Conservation (phyloP, 2,329 filamentous ascomycete genomes). For the Cercospora sp. region DNA sequence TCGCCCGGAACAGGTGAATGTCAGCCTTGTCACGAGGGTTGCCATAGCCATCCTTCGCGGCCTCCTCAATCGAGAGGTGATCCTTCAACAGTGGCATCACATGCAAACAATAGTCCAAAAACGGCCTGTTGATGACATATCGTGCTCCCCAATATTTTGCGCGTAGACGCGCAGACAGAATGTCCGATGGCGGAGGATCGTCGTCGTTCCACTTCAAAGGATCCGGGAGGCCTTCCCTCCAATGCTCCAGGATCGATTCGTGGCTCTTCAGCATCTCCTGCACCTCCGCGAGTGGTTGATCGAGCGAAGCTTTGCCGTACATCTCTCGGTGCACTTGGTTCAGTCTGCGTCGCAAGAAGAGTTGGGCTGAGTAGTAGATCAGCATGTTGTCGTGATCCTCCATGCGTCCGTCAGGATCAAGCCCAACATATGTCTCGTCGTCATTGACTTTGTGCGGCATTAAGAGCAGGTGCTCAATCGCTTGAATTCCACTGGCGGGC, state of each 20-base stretch:
- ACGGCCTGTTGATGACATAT: slow-evolving; percentile 84
- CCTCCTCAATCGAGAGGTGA: slow-evolving; percentile 26
- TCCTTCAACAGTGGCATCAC: slow-evolving; percentile 40
- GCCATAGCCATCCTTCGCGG: slow-evolving; percentile 35
- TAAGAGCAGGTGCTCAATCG: slow-evolving; percentile 61
- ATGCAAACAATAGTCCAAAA: slow-evolving; percentile 63
- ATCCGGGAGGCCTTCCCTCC: slow-evolving; percentile 53
- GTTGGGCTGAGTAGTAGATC: slow-evolving; percentile 62
- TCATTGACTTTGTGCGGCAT: slow-evolving; percentile 60
- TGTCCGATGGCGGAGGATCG: slow-evolving; percentile 71
- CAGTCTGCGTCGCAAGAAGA: slow-evolving; percentile 58
- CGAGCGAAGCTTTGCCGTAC: slow-evolving; percentile 45
- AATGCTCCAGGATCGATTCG: slow-evolving; percentile 48
- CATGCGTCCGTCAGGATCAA: slow-evolving; percentile 24
- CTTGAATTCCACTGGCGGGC: slow-evolving; percentile 60
- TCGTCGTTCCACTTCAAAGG: slow-evolving; percentile 63
- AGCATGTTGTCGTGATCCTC: slow-evolving; percentile 46
- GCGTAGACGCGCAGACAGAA: slow-evolving; percentile 78
- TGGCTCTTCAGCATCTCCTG: slow-evolving; percentile 38
- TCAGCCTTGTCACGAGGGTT: slow-evolving; percentile 37
- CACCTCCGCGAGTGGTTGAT: slow-evolving; percentile 27
- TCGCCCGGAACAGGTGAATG: slow-evolving; percentile 39
- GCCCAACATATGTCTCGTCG: slow-evolving; percentile 31
- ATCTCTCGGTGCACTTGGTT: slow-evolving; percentile 58
- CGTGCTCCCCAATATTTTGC: slow-evolving; percentile 94